phyloP scores from a whole-genome alignment of 2,329 filamentous ascomycete species.

The Colletotrichum nymphaeae region DNA sequence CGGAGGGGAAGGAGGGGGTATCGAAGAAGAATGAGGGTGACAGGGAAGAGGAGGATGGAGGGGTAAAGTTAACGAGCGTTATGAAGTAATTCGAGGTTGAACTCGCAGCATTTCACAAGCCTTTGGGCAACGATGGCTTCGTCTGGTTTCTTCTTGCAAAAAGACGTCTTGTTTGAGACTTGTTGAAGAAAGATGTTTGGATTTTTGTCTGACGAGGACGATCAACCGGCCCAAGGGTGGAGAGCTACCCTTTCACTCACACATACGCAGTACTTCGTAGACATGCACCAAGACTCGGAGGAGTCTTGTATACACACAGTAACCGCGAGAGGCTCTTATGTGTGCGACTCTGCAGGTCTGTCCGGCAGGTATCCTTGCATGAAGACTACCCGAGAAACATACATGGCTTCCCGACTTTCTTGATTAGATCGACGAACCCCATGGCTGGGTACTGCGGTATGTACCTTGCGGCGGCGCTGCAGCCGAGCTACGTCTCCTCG shows the following conservation, averaged over 20 bases:
- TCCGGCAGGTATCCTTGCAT: constrained; percentile 31
- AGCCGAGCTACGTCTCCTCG: constrained; percentile 27
- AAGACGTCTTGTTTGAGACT: not conserved
- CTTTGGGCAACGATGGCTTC: not conserved
- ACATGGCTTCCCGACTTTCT: constrained; percentile 23
- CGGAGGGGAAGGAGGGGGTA: constrained; percentile 36
- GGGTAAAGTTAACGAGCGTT: constrained; percentile 18
- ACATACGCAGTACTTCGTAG: not conserved
- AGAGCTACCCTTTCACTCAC: constrained; percentile 22
- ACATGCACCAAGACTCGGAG: not conserved
- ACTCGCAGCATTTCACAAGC: constrained; percentile 26
- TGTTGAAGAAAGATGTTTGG: constrained; percentile 5
- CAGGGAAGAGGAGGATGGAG: not conserved
- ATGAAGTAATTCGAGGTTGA: constrained; percentile 15
- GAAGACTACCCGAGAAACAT: not conserved
- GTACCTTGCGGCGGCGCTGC: not conserved
- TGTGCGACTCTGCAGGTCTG: constrained; percentile 25
- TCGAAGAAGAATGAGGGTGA: constrained; percentile 28
- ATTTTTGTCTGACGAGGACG: constrained; percentile 14
- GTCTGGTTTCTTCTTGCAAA: not conserved
- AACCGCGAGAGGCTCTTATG: constrained; percentile 33
- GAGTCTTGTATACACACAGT: not conserved
- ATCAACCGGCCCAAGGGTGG: constrained; percentile 25
- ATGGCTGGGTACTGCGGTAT: constrained; percentile 12
- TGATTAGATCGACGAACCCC: constrained; percentile 33